phyloP scores from a whole-genome alignment of 78 protist genomes.

The Anaeramoeba flamelloides region DNA sequence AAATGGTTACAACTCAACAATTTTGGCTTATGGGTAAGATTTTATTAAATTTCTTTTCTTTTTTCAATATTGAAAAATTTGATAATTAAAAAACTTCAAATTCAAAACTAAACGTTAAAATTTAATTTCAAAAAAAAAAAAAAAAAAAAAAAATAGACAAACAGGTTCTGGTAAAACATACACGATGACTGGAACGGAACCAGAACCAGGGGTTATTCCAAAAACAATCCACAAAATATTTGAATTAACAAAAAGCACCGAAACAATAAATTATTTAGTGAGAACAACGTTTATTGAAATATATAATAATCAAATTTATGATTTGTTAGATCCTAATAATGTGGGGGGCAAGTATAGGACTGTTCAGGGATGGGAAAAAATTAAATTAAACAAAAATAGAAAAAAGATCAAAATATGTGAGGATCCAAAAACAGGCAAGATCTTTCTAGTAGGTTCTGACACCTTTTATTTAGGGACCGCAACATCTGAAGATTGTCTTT shows the following conservation, averaged over 20 bases:
- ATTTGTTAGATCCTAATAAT: background rate
- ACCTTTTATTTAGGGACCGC: background rate
- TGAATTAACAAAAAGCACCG: background rate
- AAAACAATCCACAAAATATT: background rate
- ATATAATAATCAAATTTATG: background rate
- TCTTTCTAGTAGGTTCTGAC: background rate
- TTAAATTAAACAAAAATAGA: background rate
- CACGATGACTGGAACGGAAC: background rate
- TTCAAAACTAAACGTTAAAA: too few species aligned
- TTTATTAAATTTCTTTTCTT: too few species aligned
- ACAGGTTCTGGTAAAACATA: background rate
- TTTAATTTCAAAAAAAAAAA: background rate
- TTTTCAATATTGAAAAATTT: background rate
- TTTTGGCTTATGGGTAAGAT: background rate
- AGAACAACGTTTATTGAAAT: background rate
- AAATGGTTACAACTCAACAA: background rate
- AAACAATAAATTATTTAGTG: background rate
- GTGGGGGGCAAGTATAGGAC: background rate
- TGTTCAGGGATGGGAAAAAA: background rate
- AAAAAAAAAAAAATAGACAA: background rate
- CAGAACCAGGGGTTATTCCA: background rate
- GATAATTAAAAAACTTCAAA: background rate
- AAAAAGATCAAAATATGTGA: background rate
- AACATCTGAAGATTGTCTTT: background rate
- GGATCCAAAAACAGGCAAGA: background rate